A percentile compares a stretch with the other conserved stretches of the same genome.
These are phyloP conservation scores for Leccinum subfulvum DNA, from an alignment of 1,284 basidiomycete genomes.

Conservation along the genomic window DNA sequence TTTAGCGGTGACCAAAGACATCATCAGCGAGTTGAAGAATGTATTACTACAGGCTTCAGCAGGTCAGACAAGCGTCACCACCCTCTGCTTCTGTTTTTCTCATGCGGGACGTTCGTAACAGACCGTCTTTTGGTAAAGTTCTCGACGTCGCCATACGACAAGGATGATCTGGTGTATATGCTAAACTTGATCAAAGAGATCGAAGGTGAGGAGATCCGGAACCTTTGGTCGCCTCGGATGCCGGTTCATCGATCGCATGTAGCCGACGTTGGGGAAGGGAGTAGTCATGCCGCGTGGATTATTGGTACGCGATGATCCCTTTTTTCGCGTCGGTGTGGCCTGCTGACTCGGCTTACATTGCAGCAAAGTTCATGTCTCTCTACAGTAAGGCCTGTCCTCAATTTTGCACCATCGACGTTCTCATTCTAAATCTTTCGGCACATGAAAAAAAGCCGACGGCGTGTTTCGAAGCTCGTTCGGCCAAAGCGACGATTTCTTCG, in stretches of 20 bases:
- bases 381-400: conserved; percentile 23
- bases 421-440: neutral
- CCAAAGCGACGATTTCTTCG: conserved; percentile 33
- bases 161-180: conserved; percentile 26
- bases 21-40: conserved; percentile 24
- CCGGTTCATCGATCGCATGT: neutral
- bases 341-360: neutral
- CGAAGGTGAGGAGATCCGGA: conserved; percentile 16
- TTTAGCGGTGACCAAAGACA: conserved; percentile 20
- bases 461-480: conserved; percentile 32
- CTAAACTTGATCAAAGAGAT: conserved; percentile 32
- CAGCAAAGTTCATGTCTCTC: conserved; percentile 32
- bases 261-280: conserved; percentile 10
- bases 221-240: neutral
- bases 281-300: conserved; percentile 25
- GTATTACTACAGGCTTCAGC: conserved; percentile 30
- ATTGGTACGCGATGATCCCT: conserved; percentile 20
- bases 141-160: conserved; percentile 31
- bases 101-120: conserved; percentile 4
- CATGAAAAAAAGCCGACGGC: conserved; percentile 24
- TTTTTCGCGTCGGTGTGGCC: neutral
- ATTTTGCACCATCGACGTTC: neutral
- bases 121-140: conserved; percentile 33
- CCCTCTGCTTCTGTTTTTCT: neutral
- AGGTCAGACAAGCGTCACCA: conserved; percentile 13